A percentile compares a stretch with the other conserved stretches of the same genome.
phyloP scores from a whole-genome alignment of 176 grass and related monocot species.

The Juncus effusus region DNA sequence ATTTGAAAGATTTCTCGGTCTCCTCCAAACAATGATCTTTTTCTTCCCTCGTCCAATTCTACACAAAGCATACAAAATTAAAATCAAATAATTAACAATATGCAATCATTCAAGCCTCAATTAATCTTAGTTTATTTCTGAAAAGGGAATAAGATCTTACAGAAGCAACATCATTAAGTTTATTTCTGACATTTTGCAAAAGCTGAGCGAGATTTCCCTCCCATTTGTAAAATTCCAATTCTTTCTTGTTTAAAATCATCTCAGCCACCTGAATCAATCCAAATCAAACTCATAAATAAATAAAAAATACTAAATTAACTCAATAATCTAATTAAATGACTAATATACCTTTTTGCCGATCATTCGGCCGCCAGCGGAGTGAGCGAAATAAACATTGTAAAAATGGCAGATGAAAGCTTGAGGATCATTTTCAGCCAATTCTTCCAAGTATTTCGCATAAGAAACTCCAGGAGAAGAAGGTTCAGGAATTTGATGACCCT shows the following conservation, averaged over 20 bases:
- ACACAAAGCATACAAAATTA: background rate
- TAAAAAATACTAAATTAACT: background rate
- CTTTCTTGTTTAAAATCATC: constrained; percentile 89
- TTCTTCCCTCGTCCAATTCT: constrained; percentile 82
- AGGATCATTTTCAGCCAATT: constrained; percentile 69
- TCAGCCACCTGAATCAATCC: constrained; percentile 54
- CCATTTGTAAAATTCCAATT: constrained; percentile 97
- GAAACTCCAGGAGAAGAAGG: constrained; percentile 55
- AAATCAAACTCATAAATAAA: background rate
- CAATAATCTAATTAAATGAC: background rate
- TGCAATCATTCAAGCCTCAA: constrained; percentile 1
- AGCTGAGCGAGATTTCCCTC: constrained; percentile 69
- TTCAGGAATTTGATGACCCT: constrained; percentile 76
- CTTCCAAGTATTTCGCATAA: constrained; percentile 66
- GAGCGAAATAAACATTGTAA: constrained; percentile 94
- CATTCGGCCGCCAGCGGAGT: constrained; percentile 88
- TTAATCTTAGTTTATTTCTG: background rate
- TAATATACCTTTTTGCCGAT: constrained; percentile 83
- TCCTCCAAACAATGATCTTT: constrained; percentile 86
- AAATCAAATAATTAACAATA: background rate
- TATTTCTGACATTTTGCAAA: constrained; percentile 72
- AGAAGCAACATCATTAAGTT: constrained; percentile 67
- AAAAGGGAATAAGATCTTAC: constrained; percentile 34
- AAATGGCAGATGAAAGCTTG: constrained; percentile 98
- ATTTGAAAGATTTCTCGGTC: constrained; percentile 76